Evolutionary conservation across 305 asterid genomes (phyloP).

Genomic region (Fraxinus dipetala): DNA sequence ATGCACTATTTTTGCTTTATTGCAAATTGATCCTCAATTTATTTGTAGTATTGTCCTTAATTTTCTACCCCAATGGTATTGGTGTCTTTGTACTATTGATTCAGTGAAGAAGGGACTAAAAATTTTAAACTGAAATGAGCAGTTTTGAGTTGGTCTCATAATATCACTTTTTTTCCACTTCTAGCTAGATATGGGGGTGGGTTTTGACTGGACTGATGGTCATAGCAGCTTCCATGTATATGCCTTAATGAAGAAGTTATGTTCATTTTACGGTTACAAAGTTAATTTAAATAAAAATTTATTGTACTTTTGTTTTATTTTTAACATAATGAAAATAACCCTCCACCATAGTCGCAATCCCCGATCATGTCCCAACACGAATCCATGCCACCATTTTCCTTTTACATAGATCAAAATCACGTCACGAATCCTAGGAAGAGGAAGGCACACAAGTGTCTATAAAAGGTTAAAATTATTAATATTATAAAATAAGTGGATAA

Average conservation of each 20-base stretch:
- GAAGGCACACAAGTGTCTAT: not conserved
- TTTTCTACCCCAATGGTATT: not conserved
- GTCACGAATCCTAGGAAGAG: not conserved
- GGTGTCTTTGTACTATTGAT: too few species aligned
- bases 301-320: not conserved
- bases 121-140: not conserved
- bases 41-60: not conserved
- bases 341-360: not conserved
- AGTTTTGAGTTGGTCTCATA: not conserved
- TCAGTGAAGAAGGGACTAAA: not conserved
- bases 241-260: not conserved
- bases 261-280: not conserved
- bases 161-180: not conserved
- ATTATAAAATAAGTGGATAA: not conserved
- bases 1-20: slow-evolving; percentile 27
- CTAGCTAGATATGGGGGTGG: not conserved
- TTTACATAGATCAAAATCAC: not conserved
- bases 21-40: not conserved
- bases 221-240: not conserved
- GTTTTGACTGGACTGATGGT: not conserved
- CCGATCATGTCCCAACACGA: not conserved
- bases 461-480: not conserved
- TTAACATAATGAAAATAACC: not conserved
- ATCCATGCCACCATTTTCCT: not conserved
- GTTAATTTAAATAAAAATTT: not conserved